Evolutionary conservation across 2,329 filamentous ascomycete species (phyloP).

Genomic region (Sclerotiophoma versabilis): DNA sequence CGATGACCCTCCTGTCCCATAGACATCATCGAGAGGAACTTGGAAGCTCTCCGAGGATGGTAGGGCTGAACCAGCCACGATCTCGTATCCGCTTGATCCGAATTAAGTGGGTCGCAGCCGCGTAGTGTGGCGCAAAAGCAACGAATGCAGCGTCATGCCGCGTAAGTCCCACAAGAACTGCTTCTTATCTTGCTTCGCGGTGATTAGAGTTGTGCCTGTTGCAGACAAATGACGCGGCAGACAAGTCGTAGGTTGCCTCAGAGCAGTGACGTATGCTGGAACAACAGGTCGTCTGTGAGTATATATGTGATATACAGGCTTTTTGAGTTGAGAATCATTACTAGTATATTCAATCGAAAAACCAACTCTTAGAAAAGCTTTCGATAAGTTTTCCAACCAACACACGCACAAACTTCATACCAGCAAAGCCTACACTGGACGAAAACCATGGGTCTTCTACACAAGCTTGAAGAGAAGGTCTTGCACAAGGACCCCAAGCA

Average conservation of each 20-base stretch:
- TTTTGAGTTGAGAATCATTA: background rate
- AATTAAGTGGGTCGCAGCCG: constrained; percentile 7
- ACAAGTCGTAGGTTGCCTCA: background rate
- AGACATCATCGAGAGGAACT: background rate
- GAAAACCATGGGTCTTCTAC: background rate
- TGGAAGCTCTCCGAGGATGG: background rate
- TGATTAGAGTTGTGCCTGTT: background rate
- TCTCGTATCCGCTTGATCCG: constrained; percentile 2
- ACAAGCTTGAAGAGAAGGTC: constrained; percentile 9
- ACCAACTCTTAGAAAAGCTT: too few species aligned
- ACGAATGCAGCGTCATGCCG: constrained; percentile 4
- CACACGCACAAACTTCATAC: too few species aligned
- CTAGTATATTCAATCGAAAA: too few species aligned
- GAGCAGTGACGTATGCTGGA: background rate
- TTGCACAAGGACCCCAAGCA: constrained; percentile 4
- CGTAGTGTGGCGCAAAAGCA: background rate
- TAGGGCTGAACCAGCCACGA: background rate
- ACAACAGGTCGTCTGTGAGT: background rate
- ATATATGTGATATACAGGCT: background rate
- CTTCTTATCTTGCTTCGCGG: background rate
- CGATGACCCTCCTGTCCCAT: too few species aligned
- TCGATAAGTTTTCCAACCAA: too few species aligned
- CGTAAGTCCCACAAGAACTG: background rate
- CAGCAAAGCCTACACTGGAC: background rate
- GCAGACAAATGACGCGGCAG: background rate